Evolutionary conservation across 2,329 filamentous ascomycete species (phyloP).

Genomic region (Chlorencoelia australis): DNA sequence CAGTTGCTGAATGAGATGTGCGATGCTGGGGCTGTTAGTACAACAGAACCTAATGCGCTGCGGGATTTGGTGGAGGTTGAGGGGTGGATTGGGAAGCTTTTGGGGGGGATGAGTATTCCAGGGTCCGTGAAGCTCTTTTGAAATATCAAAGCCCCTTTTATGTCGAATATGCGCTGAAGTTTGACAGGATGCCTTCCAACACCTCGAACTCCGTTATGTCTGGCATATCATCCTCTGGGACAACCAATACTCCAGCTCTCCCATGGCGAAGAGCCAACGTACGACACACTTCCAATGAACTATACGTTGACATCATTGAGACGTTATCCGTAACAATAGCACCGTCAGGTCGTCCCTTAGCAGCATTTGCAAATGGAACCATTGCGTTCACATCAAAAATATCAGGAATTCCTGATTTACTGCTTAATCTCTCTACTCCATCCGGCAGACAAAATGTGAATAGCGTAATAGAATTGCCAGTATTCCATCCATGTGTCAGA

Average conservation of each 20-base stretch:
- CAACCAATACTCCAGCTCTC: slow-evolving; percentile 44
- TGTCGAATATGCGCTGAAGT: background rate
- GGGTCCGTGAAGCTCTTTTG: slow-evolving; percentile 42
- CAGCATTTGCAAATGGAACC: slow-evolving; percentile 81
- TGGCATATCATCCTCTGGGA: slow-evolving; percentile 25
- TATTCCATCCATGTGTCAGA: slow-evolving; percentile 93
- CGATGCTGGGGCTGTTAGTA: slow-evolving; percentile 79
- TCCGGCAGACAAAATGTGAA: slow-evolving; percentile 69
- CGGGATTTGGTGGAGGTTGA: slow-evolving; percentile 88
- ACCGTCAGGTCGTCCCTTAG: slow-evolving; percentile 77
- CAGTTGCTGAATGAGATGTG: slow-evolving; percentile 95
- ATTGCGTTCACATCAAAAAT: slow-evolving; percentile 94
- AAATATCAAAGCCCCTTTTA: slow-evolving; percentile 9
- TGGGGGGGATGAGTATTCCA: slow-evolving; percentile 79
- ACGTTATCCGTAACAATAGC: slow-evolving; percentile 79
- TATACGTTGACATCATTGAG: slow-evolving; percentile 94
- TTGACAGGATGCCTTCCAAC: slow-evolving; percentile 21
- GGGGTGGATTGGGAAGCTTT: slow-evolving; percentile 76
- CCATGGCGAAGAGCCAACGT: slow-evolving; percentile 91
- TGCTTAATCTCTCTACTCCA: slow-evolving; percentile 68
- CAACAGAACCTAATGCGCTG: slow-evolving; percentile 87
- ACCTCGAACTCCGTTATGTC: slow-evolving; percentile 24
- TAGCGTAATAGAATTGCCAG: slow-evolving; percentile 72
- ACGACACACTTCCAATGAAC: slow-evolving; percentile 89
- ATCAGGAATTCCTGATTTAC: slow-evolving; percentile 85